Conservation (phyloP, 2,329 filamentous ascomycete genomes). For the Cladorrhinum sp. region DNA sequence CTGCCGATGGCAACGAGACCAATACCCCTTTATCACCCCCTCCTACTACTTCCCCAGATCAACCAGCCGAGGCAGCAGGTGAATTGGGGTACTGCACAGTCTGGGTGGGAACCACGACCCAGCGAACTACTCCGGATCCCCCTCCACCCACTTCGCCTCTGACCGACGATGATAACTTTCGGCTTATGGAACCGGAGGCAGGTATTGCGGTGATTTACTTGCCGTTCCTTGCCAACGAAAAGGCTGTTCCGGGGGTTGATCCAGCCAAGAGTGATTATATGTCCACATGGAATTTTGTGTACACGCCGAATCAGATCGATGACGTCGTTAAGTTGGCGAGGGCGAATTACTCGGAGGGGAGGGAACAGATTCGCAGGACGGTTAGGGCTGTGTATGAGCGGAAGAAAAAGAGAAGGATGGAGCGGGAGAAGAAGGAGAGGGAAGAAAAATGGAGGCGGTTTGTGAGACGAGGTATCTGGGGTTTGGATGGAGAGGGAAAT, state of each 20-base stretch:
- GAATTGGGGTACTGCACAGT: conserved; percentile 88
- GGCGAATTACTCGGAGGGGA: conserved; percentile 83
- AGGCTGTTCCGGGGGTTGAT: conserved; percentile 70
- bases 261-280: conserved; percentile 81
- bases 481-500: too few relatives aligned
- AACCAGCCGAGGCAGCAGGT: conserved; percentile 44
- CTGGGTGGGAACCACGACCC: conserved; percentile 84
- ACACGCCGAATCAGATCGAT: conserved; percentile 87
- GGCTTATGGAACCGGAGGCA: conserved; percentile 69
- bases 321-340: conserved; percentile 75
- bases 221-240: conserved; percentile 79
- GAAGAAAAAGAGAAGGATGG: conserved; percentile 69
- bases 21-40: conserved; percentile 24
- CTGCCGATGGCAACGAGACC: conserved; percentile 21
- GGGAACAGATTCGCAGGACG: conserved; percentile 71
- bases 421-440: conserved; percentile 42
- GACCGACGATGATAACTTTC: conserved; percentile 62
- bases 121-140: conserved; percentile 55
- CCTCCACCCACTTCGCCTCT: conserved; percentile 47
- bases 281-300: conserved; percentile 97
- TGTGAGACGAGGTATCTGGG: conserved; percentile 45
- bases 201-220: conserved; percentile 90
- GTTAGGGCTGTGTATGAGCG: conserved; percentile 89
- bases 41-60: conserved; percentile 36
- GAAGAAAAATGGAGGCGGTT: conserved; percentile 44